Conservation (phyloP, 768 basidiomycete genomes). For the Leucogyrophana mollusca region DNA sequence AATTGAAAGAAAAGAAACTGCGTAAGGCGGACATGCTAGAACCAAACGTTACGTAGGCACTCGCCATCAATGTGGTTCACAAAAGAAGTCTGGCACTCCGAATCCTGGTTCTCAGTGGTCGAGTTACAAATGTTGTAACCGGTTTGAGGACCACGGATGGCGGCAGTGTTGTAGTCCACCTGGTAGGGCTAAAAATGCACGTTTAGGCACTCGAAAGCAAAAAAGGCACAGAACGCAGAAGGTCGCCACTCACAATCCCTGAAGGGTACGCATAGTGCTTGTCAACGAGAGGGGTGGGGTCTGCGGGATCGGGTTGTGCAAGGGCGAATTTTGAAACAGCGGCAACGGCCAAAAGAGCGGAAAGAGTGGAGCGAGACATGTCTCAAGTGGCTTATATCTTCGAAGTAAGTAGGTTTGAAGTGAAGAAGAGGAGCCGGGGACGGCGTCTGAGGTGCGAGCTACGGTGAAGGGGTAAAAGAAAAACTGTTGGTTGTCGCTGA, state of each 20-base stretch:
- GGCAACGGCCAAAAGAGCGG: slow-evolving; percentile 31
- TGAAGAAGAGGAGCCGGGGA: not conserved
- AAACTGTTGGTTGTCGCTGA: not conserved
- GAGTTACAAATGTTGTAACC: slow-evolving; percentile 74
- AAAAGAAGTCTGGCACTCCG: slow-evolving; percentile 68
- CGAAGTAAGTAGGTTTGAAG: not conserved
- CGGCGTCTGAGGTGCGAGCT: not conserved
- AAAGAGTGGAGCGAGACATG: slow-evolving; percentile 53
- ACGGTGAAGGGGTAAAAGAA: not conserved
- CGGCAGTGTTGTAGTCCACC: slow-evolving; percentile 39
- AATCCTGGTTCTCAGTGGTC: slow-evolving; percentile 58
- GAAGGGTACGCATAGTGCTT: slow-evolving; percentile 45
- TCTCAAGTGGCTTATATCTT: slow-evolving; percentile 15
- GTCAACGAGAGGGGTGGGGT: slow-evolving; percentile 44
- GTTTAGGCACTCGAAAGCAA: not conserved
- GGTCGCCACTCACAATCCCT: slow-evolving; percentile 34
- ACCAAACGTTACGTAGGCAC: slow-evolving; percentile 4
- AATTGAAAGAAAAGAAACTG: slow-evolving; percentile 25
- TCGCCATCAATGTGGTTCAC: slow-evolving; percentile 52
- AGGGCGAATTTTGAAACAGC: slow-evolving; percentile 26
- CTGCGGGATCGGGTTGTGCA: slow-evolving; percentile 37
- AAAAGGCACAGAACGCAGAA: not conserved
- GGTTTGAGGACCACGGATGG: slow-evolving; percentile 54
- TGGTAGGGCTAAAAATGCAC: slow-evolving; percentile 44
- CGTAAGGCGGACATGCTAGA: not conserved